Base-by-base conservation (phyloP, 2,329 filamentous ascomycete genomes). In the Fusarium nelsonii region DNA sequence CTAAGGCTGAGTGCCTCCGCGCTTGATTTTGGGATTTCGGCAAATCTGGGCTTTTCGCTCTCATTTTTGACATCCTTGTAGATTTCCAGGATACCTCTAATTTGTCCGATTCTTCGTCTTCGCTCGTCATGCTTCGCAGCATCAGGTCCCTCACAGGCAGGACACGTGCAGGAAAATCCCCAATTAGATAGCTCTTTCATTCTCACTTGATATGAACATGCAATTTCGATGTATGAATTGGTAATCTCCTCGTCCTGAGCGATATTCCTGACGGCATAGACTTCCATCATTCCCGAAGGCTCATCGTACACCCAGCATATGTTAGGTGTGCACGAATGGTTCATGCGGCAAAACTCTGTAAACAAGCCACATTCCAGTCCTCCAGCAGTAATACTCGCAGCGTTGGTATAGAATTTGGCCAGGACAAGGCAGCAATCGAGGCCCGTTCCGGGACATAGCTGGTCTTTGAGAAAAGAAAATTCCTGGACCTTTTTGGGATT, bases 141-240 rank as follows among this genome's bases (percentile, higher is more conserved):
- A 11, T 54, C 46, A 2, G 46, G 62, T 0, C 62, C 62, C 7
- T 32, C 28, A 10, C 62, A 65, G 0, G 62, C 62, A 1, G 36
- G 0, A 8, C 61, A 65, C 3, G 6, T 26, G 3, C 62, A 65
- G 0, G 6, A 1, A 4, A 65, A 65, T 1, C 62, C 62, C 62
- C 62, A 65, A 3, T 65, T 65, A 0, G 62, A 65, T 1, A 65
- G 8, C 6, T 65, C 61, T 10, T 34, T 65, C 6, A 30, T 26
- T 10, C 62, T 53, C 1, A 26, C 20, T 1, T 40, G 46, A 0
- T 28, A 4, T 0, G 61, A 49, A 3, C 37, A 44, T 1, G 46
- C 61, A 6, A 65, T 61, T 36, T 65, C 61, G 2, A 61, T 60
- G 8, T 65, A 65, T 6, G 61, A 65, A 18, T 65, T 65, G 53